phyloP scores from a whole-genome alignment of 495 filamentous ascomycete species.

The Neurospora sp. region DNA sequence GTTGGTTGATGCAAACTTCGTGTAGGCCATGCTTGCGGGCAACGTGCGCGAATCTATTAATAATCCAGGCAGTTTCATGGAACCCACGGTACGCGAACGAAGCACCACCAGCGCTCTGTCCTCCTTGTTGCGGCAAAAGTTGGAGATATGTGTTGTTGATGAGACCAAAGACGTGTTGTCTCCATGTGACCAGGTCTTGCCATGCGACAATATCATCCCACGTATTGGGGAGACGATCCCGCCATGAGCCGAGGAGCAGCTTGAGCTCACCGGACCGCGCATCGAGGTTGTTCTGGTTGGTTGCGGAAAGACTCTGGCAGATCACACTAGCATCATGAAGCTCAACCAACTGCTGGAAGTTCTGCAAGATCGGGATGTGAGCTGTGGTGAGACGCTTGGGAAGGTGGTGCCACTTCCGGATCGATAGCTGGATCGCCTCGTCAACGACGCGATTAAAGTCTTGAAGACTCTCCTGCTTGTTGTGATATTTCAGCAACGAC shows the following conservation, averaged over 20 bases:
- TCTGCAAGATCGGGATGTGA: constrained; percentile 88
- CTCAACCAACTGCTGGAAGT: constrained; percentile 98
- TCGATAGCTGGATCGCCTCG: constrained; percentile 90
- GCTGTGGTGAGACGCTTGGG: constrained; percentile 89
- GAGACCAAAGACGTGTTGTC: constrained; percentile 95
- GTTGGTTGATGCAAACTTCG: constrained; percentile 92
- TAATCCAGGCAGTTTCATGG: constrained; percentile 99
- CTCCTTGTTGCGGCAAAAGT: constrained; percentile 61
- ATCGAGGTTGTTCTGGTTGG: constrained; percentile 77
- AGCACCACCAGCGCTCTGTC: constrained; percentile 61
- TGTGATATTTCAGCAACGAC: constrained; percentile 84
- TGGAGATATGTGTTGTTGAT: constrained; percentile 91
- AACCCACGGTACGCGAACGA: constrained; percentile 96
- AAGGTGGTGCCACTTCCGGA: constrained; percentile 96
- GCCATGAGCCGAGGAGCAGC: constrained; percentile 86
- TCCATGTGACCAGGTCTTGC: constrained; percentile 98
- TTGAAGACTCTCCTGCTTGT: constrained; percentile 66
- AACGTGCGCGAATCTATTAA: constrained; percentile 97
- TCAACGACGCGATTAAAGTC: constrained; percentile 89
- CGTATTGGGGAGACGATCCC: constrained; percentile 88
- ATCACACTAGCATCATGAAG: constrained; percentile 96
- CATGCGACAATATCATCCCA: constrained; percentile 99
- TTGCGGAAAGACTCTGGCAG: constrained; percentile 75
- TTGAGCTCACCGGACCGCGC: constrained; percentile 93
- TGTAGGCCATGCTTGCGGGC: constrained; percentile 94